Conservation (phyloP, 2,329 filamentous ascomycete species). For the Colletotrichum sp. region DNA sequence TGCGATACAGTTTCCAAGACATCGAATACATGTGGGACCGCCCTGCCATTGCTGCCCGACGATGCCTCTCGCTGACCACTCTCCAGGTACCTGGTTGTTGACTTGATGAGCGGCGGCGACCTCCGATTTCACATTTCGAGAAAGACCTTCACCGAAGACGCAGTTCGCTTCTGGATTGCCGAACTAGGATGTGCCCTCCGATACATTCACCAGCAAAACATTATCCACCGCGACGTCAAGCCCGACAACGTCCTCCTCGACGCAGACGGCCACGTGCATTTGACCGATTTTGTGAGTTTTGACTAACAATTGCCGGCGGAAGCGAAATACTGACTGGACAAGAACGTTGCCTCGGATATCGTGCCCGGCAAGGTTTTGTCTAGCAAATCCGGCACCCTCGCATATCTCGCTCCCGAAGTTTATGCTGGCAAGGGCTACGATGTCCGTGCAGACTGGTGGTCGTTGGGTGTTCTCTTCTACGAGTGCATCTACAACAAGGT, state of each 20-base stretch:
- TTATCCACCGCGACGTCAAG: constrained; percentile 91
- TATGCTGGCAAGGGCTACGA: constrained; percentile 91
- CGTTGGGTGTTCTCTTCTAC: constrained; percentile 95
- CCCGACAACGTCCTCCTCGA: constrained; percentile 91
- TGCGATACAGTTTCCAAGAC: constrained; percentile 99
- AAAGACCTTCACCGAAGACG: constrained; percentile 97
- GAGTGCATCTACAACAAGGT: constrained; percentile 99
- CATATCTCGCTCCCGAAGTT: constrained; percentile 94
- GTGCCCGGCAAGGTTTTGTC: constrained; percentile 81
- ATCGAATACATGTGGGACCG: constrained; percentile 90
- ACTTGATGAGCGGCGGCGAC: constrained; percentile 97
- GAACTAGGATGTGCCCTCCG: constrained; percentile 89
- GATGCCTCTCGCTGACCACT: constrained; percentile 22
- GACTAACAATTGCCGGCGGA: background rate
- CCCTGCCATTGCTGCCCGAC: background rate
- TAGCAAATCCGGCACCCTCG: constrained; percentile 95
- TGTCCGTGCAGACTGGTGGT: constrained; percentile 97
- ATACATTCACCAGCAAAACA: constrained; percentile 85
- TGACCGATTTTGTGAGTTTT: constrained; percentile 89
- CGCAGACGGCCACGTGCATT: constrained; percentile 90
- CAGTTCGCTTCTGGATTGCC: constrained; percentile 95
- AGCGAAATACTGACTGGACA: constrained; percentile 24
- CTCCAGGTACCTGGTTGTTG: constrained; percentile 93
- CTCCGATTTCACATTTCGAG: constrained; percentile 96
- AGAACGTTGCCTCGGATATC: constrained; percentile 98